These are phyloP conservation scores for Elongisporangium anandrum DNA, from an alignment of 352 stramenopile species.

Conservation along the genomic window DNA sequence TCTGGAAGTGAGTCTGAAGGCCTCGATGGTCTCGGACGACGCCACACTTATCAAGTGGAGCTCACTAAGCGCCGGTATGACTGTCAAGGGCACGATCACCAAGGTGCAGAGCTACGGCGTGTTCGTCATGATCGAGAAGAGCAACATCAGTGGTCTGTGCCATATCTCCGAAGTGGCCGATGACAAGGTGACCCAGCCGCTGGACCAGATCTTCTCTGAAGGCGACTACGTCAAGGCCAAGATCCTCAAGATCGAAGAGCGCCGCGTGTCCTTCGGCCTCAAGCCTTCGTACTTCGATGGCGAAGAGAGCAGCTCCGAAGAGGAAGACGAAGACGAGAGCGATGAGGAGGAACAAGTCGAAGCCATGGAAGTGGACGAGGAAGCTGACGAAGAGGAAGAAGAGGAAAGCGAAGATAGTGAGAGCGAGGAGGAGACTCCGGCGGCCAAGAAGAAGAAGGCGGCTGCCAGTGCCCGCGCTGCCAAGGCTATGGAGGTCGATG, in stretches of 20 bases:
- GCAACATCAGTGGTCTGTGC: constrained; percentile 92
- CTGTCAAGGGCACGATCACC: constrained; percentile 94
- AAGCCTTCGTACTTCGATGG: constrained; percentile 96
- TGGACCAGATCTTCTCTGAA: constrained; percentile 92
- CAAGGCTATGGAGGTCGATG: constrained; percentile 37
- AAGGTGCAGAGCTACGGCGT: constrained; percentile 95
- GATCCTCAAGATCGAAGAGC: constrained; percentile 92
- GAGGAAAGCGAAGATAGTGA: constrained; percentile 23
- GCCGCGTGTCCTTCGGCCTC: constrained; percentile 92
- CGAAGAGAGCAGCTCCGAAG: constrained; percentile 87
- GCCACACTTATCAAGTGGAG: constrained; percentile 82
- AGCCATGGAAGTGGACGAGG: constrained; percentile 40
- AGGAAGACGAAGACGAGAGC: constrained; percentile 77
- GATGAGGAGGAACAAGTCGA: constrained; percentile 37
- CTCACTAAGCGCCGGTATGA: constrained; percentile 88
- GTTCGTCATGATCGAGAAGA: constrained; percentile 95
- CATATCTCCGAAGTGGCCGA: constrained; percentile 96
- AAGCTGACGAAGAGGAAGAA: constrained; percentile 46
- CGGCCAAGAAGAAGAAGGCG: constrained; percentile 21
- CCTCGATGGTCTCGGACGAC: constrained; percentile 90
- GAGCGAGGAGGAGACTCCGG: constrained; percentile 7
- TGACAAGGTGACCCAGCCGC: constrained; percentile 89
- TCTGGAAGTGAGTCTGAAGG: constrained; percentile 93
- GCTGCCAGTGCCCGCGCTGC: constrained; percentile 30
- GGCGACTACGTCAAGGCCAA: constrained; percentile 97